Conservation (phyloP, 2,329 filamentous ascomycete genomes). For the Colletotrichum siamense region DNA sequence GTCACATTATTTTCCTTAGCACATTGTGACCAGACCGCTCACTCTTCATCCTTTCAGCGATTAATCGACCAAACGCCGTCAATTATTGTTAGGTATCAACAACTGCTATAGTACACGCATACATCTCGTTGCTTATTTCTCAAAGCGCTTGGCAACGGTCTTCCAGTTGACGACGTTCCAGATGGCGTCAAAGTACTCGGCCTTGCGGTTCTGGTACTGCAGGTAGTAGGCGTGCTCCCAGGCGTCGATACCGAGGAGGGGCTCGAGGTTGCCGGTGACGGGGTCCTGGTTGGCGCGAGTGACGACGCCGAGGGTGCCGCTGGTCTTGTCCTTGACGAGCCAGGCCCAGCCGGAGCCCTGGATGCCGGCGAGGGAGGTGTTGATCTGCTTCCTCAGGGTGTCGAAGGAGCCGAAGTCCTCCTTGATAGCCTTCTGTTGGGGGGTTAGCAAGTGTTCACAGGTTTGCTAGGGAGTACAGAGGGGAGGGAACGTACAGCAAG, state of each 20-base stretch:
- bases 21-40: rapidly evolving
- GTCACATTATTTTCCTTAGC: too few species aligned
- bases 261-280: conserved; percentile 81
- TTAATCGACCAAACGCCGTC: not conserved
- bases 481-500: conserved; percentile 63
- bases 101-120: conserved; percentile 13
- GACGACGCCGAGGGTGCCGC: conserved; percentile 66
- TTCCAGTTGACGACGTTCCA: conserved; percentile 98
- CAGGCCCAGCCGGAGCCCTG: conserved; percentile 93
- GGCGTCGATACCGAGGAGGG: conserved; percentile 87
- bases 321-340: conserved; percentile 76
- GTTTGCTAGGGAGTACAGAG: not conserved
- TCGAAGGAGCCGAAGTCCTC: conserved; percentile 72
- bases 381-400: conserved; percentile 70
- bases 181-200: conserved; percentile 90
- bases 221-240: conserved; percentile 98
- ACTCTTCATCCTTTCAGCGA: not conserved
- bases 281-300: conserved; percentile 89
- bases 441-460: not conserved
- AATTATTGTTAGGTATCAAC: conserved; percentile 11
- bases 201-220: conserved; percentile 97
- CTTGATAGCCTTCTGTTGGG: conserved; percentile 59
- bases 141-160: conserved; percentile 80
- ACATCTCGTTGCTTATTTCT: conserved; percentile 39
- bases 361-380: conserved; percentile 72